phyloP scores from a whole-genome alignment of 495 filamentous ascomycete genomes.

The Penicillium odoratum region DNA sequence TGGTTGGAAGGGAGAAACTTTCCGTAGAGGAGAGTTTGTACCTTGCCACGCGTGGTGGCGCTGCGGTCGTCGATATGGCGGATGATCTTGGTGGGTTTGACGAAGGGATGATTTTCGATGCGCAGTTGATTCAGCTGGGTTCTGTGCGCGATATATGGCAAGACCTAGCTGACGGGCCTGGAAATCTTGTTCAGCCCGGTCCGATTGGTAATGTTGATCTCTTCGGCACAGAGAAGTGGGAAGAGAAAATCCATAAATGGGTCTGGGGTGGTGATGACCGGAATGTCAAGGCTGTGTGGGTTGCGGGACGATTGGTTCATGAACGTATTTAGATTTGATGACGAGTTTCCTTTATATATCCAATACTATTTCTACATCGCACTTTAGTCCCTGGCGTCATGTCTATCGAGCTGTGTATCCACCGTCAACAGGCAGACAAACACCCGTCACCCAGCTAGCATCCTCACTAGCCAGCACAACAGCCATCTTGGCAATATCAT shows the following conservation, averaged over 20 bases:
- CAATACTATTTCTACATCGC: background rate
- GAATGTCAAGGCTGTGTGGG: conserved; percentile 82
- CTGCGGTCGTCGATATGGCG: conserved; percentile 69
- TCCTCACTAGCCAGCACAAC: conserved; percentile 55
- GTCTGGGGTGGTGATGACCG: conserved; percentile 86
- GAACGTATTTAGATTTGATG: conserved; percentile 3
- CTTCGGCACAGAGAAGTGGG: conserved; percentile 81
- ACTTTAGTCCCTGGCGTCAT: background rate
- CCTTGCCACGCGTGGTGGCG: conserved; percentile 85
- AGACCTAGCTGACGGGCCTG: background rate
- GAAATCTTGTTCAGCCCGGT: conserved; percentile 8
- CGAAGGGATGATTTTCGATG: conserved; percentile 85
- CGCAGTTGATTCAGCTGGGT: conserved; percentile 70
- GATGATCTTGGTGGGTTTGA: conserved; percentile 73
- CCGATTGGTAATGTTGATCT: conserved; percentile 58
- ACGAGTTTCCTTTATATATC: background rate
- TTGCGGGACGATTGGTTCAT: conserved; percentile 66
- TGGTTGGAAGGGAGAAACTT: conserved; percentile 61
- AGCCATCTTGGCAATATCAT: conserved; percentile 50
- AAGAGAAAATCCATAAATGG: conserved; percentile 84
- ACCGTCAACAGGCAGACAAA: conserved; percentile 51
- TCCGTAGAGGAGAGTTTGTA: conserved; percentile 82
- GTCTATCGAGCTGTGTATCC: conserved; percentile 39
- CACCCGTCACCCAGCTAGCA: conserved; percentile 47
- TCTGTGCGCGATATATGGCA: conserved; percentile 4